These are phyloP conservation scores for Phytophthora pini DNA, from an alignment of 352 stramenopile genomes.

Conservation along the genomic window DNA sequence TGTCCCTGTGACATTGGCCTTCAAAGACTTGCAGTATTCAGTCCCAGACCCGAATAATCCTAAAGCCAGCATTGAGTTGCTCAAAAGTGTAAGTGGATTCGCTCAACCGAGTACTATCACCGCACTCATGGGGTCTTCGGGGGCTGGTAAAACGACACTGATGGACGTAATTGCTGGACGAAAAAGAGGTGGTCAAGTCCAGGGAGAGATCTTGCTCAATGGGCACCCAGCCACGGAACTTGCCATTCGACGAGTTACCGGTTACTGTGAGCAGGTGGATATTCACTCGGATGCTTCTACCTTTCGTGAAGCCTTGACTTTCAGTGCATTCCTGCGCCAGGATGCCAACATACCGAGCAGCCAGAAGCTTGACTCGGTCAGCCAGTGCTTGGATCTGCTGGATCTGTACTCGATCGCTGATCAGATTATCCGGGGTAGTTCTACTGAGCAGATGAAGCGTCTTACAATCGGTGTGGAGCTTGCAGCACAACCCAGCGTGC, in stretches of 20 bases:
- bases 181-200: conserved; percentile 17
- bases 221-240: conserved; percentile 44
- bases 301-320: conserved; percentile 60
- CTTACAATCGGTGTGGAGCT: conserved; percentile 59
- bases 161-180: conserved; percentile 32
- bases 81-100: conserved; percentile 74
- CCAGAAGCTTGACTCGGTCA: conserved; percentile 29
- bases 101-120: conserved; percentile 79
- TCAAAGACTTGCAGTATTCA: conserved; percentile 46
- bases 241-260: conserved; percentile 37
- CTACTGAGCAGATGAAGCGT: conserved; percentile 49
- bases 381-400: conserved; percentile 38
- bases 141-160: conserved; percentile 56
- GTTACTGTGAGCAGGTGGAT: conserved; percentile 79
- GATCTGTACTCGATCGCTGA: conserved; percentile 25
- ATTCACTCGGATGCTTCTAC: conserved; percentile 85
- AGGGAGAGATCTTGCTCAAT: conserved; percentile 86
- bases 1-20: conserved; percentile 33
- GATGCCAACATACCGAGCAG: conserved; percentile 12
- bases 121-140: conserved; percentile 86
- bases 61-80: conserved; percentile 56
- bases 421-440: conserved; percentile 37
- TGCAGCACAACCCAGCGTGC: conserved; percentile 70
- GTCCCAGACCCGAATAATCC: conserved; percentile 29
- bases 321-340: conserved; percentile 72